A percentile compares a stretch with the other conserved stretches of the same genome.
Evolutionary conservation across 148 eudicot genomes (phyloP).

Genomic region (Vaccinium myrtillus): DNA sequence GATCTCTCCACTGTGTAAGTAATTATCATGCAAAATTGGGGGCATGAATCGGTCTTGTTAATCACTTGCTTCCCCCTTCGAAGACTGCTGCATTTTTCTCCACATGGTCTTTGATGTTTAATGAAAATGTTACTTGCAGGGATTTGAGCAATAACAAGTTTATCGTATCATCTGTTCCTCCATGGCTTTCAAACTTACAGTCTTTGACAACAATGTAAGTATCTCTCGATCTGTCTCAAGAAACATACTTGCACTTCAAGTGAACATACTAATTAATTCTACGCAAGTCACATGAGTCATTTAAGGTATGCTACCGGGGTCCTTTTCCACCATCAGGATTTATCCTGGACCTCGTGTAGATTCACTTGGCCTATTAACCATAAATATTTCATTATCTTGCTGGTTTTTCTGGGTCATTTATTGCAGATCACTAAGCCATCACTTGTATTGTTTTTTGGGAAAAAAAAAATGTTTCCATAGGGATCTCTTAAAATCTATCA

Average conservation of each 20-base stretch:
- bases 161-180: slow-evolving; percentile 37
- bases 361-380: background rate
- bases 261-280: background rate
- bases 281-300: background rate
- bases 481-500: background rate
- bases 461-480: background rate
- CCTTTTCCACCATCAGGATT: background rate
- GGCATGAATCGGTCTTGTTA: background rate
- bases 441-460: background rate
- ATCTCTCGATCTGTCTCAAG: slow-evolving; percentile 16
- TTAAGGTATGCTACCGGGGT: background rate
- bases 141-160: slow-evolving; percentile 59
- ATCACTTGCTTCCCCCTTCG: background rate
- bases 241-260: background rate
- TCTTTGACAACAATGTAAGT: slow-evolving; percentile 57
- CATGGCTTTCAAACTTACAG: slow-evolving; percentile 41
- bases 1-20: slow-evolving; percentile 21
- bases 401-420: background rate
- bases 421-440: background rate
- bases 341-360: background rate
- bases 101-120: too few species aligned
- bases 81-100: background rate
- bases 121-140: slow-evolving; percentile 32
- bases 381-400: background rate
- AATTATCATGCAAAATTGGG: background rate